Evolutionary conservation across 139 green algal genomes (phyloP), one percentile per base, ranked within the genome.

Genomic region (Chlamydomonas urium): DNA sequence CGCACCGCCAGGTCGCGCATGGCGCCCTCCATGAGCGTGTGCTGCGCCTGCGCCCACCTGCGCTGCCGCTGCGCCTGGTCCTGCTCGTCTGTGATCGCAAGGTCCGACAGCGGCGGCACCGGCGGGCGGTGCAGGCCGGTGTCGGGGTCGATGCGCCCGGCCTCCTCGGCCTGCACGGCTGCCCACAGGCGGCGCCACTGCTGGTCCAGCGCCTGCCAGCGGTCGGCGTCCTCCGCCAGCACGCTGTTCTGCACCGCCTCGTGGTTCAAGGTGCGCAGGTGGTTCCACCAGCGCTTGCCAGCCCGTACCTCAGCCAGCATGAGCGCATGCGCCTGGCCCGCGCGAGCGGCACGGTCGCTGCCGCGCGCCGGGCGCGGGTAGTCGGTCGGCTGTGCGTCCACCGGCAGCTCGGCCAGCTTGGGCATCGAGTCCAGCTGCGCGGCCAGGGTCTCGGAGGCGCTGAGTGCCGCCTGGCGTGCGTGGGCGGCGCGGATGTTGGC

Each of bases 271-370:
- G 33, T 37, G 32, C 29, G 32, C 8, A 67, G 60, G 33, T 67
- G 60, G 26, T 67, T 42, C 60, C 60, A 67, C 33, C 60, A 67
- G 29, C 60, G 60, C 32, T 14, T 67, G 26, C 60, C 60, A 5
- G 60, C 60, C 4, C 60, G 32, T 26, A 67, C 60, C 33, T 67
- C 60, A 24, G 60, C 60, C 60, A 67, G 60, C 60, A 67, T 38
- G 6, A 67, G 60, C 5, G 60, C 60, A 42, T 67, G 60, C 21
- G 31, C 60, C 60, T 67, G 60, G 17, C 17, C 29, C 32, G 60
- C 60, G n/a, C 60, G 60, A 26, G 53, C 53, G 17, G 21, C 29
- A 6, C 60, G 14, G 4, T 67, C 60, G 10, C 21, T 37, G 33
- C 60, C 60, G 5, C 21, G 38, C 4, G 63, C 63, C 5, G 63